A percentile compares a stretch with the other conserved stretches of the same genome.
Evolutionary conservation across 108 stramenopile species (phyloP).

Genomic region (Cyclotella kingstonii): DNA sequence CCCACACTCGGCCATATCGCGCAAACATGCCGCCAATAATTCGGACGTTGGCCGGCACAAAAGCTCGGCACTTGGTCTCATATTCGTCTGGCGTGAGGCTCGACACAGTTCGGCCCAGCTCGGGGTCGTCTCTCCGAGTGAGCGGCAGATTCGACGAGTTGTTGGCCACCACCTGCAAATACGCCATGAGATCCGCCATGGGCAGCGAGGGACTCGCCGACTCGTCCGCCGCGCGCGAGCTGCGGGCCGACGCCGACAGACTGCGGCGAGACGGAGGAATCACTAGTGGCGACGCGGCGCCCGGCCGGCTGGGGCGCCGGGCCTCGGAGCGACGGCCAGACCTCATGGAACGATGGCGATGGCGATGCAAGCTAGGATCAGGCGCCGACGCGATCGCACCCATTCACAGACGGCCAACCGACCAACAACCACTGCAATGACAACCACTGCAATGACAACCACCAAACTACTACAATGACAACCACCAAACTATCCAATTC

Average conservation of each 20-base stretch:
- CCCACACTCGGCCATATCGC: constrained; percentile 75
- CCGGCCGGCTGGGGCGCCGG: too few relatives aligned
- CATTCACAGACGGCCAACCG: too few relatives aligned
- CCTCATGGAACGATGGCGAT: too few relatives aligned
- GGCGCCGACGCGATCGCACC: too few relatives aligned
- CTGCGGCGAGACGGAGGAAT: not conserved
- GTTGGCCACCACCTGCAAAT: constrained; percentile 83
- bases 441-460: too few relatives aligned
- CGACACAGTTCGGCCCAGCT: constrained; percentile 58
- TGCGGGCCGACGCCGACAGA: not conserved
- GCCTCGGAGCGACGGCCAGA: too few relatives aligned
- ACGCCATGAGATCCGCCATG: constrained; percentile 87
- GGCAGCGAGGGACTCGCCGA: constrained; percentile 64
- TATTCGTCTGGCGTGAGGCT: constrained; percentile 73
- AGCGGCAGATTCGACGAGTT: constrained; percentile 77
- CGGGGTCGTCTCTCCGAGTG: constrained; percentile 84
- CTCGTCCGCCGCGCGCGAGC: constrained; percentile 35
- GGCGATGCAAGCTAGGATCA: too few relatives aligned
- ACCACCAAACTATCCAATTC: too few relatives aligned
- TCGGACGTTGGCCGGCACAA: constrained; percentile 78
- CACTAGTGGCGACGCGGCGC: not conserved
- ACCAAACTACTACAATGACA: too few relatives aligned
- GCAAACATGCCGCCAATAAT: constrained; percentile 74
- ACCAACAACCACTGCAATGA: too few relatives aligned
- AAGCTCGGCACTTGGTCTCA: constrained; percentile 75